Percentiles rank a stretch among this genome's conserved stretches.
These are phyloP conservation scores for Trichocomaceae sp. DNA, from an alignment of 2,329 filamentous ascomycete species.

Conservation along the genomic window DNA sequence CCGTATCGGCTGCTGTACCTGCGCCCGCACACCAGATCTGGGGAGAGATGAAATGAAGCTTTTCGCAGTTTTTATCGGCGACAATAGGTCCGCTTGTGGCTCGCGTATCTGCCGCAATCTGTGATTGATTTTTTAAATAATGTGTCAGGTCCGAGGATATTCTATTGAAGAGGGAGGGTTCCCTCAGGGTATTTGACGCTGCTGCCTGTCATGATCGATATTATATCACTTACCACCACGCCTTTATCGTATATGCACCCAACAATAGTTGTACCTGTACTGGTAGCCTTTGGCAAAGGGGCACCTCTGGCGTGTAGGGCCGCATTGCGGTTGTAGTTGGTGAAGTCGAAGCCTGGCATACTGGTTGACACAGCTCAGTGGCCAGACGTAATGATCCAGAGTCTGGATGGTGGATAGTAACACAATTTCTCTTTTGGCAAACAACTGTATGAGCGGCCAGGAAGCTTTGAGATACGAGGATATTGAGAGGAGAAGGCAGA, in stretches of 20 bases:
- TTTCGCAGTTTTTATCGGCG: slow-evolving; percentile 99
- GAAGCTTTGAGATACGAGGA: slow-evolving; percentile 13
- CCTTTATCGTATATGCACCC: slow-evolving; percentile 95
- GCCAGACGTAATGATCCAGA: slow-evolving; percentile 7
- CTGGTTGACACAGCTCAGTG: slow-evolving; percentile 30
- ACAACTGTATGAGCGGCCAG: not conserved
- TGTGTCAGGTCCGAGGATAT: slow-evolving; percentile 11
- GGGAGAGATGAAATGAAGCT: slow-evolving; percentile 96
- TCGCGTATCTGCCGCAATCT: slow-evolving; percentile 97
- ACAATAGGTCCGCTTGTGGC: slow-evolving; percentile 96
- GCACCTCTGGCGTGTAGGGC: slow-evolving; percentile 91
- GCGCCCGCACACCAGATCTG: slow-evolving; percentile 99
- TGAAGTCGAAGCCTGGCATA: slow-evolving; percentile 99
- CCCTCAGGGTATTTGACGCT: not conserved
- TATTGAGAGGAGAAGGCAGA: slow-evolving; percentile 27
- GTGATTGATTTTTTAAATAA: slow-evolving; percentile 10
- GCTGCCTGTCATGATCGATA: slow-evolving; percentile 15
- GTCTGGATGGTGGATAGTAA: not conserved
- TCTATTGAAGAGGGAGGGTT: not conserved
- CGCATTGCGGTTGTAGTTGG: slow-evolving; percentile 98
- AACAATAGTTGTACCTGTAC: slow-evolving; percentile 97
- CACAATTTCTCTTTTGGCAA: not conserved
- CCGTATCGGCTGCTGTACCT: slow-evolving; percentile 94
- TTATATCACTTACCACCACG: slow-evolving; percentile 60
- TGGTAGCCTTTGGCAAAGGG: slow-evolving; percentile 93